These are phyloP conservation scores for Orbilia ellipsospora DNA, from an alignment of 2,329 filamentous ascomycete genomes.

Conservation along the genomic window DNA sequence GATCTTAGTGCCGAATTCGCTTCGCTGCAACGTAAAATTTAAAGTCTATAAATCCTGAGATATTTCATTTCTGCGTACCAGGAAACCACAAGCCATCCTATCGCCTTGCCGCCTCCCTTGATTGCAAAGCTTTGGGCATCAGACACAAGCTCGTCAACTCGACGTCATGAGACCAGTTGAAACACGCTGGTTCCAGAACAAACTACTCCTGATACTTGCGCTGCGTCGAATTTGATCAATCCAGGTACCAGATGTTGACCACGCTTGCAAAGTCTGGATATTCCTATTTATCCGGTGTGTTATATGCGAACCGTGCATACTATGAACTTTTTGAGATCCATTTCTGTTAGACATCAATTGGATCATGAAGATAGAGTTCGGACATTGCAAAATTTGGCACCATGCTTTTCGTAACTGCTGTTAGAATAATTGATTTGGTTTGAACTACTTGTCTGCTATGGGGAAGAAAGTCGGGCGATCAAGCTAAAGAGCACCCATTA, in stretches of 20 bases:
- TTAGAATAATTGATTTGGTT: too few relatives aligned
- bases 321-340: background rate
- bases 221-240: constrained; percentile 15
- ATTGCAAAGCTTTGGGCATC: background rate
- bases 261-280: constrained; percentile 19
- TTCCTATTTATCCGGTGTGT: constrained; percentile 53
- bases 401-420: too few relatives aligned
- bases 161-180: constrained; percentile 50
- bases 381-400: background rate
- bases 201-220: constrained; percentile 28
- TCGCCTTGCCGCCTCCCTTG: background rate
- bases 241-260: constrained; percentile 32
- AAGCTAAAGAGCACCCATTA: too few relatives aligned
- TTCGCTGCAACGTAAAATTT: constrained; percentile 20
- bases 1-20: constrained; percentile 49
- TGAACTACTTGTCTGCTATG: too few relatives aligned
- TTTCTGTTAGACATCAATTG: background rate
- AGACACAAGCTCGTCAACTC: constrained; percentile 37
- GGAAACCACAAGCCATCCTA: background rate
- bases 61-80: constrained; percentile 33
- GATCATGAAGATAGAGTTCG: constrained; percentile 1
- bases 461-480: too few relatives aligned
- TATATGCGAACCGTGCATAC: constrained; percentile 17
- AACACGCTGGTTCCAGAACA: constrained; percentile 27
- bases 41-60: constrained; percentile 42